phyloP scores from a whole-genome alignment of 805 yeast genomes.

The Naumovozyma baii region DNA sequence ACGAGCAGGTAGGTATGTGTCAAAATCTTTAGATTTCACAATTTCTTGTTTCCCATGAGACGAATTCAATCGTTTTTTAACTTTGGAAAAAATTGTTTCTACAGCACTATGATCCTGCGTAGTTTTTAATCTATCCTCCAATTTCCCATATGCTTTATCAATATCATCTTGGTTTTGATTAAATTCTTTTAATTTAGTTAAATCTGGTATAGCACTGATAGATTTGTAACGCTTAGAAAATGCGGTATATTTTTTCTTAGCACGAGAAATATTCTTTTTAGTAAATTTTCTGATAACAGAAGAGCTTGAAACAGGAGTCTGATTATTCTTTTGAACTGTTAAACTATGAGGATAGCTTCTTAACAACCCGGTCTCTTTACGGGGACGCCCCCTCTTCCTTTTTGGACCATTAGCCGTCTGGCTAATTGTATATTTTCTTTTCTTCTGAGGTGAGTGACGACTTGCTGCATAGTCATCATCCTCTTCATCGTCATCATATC shows the following conservation, averaged over 20 bases:
- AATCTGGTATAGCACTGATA: constrained; percentile 24
- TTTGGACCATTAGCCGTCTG: neutral
- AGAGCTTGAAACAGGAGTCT: constrained; percentile 3
- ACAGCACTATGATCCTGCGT: constrained; percentile 31
- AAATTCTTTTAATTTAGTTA: constrained; percentile 22
- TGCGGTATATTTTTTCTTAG: constrained; percentile 25
- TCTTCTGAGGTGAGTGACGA: neutral
- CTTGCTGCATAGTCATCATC: constrained; percentile 3
- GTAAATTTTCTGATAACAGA: constrained; percentile 24
- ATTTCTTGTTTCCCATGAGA: constrained; percentile 35
- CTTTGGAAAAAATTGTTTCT: constrained; percentile 29
- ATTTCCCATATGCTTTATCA: constrained; percentile 16
- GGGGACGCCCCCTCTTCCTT: constrained; percentile 5
- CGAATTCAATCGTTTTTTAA: constrained; percentile 31
- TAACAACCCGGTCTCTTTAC: neutral
- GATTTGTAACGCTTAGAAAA: constrained; percentile 20
- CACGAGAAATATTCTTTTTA: constrained; percentile 25
- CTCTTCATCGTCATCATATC: constrained; percentile 1
- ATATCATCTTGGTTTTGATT: constrained; percentile 12
- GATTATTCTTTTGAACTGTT: neutral
- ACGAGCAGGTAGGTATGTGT: constrained; percentile 66
- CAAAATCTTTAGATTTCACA: constrained; percentile 31
- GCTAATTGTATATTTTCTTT: neutral
- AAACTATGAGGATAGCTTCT: neutral
- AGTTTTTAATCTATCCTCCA: constrained; percentile 30